Percentiles rank a stretch among this genome's conserved stretches.
Evolutionary conservation across 2,329 filamentous ascomycete species (phyloP).

Genomic region (Aspergillus latus): DNA sequence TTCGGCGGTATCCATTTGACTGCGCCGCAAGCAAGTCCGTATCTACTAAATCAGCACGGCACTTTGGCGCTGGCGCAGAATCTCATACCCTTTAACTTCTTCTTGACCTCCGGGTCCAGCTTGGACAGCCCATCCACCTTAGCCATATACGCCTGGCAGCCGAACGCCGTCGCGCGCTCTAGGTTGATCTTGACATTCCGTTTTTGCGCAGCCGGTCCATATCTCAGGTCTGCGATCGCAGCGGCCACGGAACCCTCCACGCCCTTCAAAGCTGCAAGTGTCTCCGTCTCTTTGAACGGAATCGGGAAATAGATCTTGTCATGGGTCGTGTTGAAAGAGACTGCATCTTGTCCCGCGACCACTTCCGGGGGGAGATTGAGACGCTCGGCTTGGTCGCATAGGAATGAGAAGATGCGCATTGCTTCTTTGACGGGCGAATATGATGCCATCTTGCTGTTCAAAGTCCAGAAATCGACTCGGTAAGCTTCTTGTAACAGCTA

Average conservation of each 20-base stretch:
- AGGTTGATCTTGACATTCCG: constrained; percentile 37
- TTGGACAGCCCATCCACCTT: constrained; percentile 43
- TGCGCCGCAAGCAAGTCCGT: constrained; percentile 71
- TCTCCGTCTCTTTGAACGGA: constrained; percentile 56
- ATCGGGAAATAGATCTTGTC: constrained; percentile 43
- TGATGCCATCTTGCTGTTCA: constrained; percentile 1
- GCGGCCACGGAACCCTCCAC: constrained; percentile 61
- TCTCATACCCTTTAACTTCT: constrained; percentile 38
- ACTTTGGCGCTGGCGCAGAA: background rate
- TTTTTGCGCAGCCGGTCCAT: constrained; percentile 43
- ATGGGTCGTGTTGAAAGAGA: constrained; percentile 39
- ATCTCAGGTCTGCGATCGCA: constrained; percentile 58
- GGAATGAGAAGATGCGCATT: constrained; percentile 37
- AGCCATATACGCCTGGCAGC: constrained; percentile 44
- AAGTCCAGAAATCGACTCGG: background rate
- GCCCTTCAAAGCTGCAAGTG: constrained; percentile 57
- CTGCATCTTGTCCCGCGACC: constrained; percentile 31
- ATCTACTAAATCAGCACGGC: constrained; percentile 48
- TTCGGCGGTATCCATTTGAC: constrained; percentile 67
- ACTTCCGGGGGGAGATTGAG: constrained; percentile 36
- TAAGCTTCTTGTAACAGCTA: background rate
- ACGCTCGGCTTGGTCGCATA: constrained; percentile 37
- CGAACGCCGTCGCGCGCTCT: constrained; percentile 43
- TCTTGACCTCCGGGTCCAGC: constrained; percentile 38
- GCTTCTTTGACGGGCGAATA: constrained; percentile 40